Evolutionary conservation across 441 rosid species (phyloP).

Genomic region (Gossypium gossypioides): DNA sequence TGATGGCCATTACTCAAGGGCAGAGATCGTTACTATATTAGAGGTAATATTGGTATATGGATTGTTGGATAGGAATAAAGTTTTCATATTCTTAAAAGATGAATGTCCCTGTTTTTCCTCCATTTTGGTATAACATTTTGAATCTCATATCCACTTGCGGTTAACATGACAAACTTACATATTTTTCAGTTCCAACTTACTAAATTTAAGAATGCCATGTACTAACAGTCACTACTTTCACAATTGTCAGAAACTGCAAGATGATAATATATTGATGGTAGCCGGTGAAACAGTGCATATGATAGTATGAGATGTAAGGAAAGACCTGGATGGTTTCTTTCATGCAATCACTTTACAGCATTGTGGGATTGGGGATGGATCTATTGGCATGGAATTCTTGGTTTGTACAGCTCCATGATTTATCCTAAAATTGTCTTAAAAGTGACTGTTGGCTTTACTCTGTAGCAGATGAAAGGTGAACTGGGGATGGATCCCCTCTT

Average conservation of each 20-base stretch:
- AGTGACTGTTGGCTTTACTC: neutral
- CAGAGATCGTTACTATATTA: slow-evolving; percentile 45
- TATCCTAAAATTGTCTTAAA: neutral
- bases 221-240: neutral
- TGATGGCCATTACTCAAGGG: slow-evolving; percentile 42
- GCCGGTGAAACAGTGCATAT: slow-evolving; percentile 63
- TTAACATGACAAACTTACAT: neutral
- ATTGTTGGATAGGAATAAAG: neutral
- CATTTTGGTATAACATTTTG: neutral
- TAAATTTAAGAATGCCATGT: neutral
- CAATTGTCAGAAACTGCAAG: slow-evolving; percentile 70
- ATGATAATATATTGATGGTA: slow-evolving; percentile 85
- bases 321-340: neutral
- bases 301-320: slow-evolving; percentile 32
- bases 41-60: slow-evolving; percentile 38
- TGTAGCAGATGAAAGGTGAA: neutral
- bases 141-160: neutral
- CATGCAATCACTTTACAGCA: neutral
- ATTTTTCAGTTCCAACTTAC: neutral
- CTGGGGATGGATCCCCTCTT: neutral
- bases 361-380: neutral
- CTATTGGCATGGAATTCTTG: neutral
- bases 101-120: neutral
- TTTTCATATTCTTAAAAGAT: neutral
- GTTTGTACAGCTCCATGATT: neutral